Evolutionary conservation across 78 protist species (phyloP).

Genomic region (Monosiga brevicollis): DNA sequence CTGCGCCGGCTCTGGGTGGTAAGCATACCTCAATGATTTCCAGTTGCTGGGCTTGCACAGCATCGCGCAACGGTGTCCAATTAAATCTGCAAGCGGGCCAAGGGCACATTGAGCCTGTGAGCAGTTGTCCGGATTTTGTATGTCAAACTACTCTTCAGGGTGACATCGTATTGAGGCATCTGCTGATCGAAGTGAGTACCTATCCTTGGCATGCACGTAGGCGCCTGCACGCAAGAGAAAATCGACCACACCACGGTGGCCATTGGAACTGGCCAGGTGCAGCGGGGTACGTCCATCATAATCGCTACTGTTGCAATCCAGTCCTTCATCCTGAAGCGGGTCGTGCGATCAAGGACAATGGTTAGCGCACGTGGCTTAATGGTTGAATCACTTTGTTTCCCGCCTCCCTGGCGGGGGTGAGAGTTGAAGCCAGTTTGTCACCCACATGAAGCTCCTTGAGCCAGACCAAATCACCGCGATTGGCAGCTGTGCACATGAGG

Average conservation of each 20-base stretch:
- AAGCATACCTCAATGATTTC: background rate
- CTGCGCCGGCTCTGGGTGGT: background rate
- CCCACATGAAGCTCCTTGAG: background rate
- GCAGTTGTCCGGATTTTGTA: background rate
- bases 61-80: background rate
- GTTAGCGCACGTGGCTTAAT: background rate
- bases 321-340: background rate
- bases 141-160: background rate
- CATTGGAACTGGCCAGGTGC: background rate
- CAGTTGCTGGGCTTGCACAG: background rate
- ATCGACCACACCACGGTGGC: background rate
- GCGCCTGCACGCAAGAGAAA: background rate
- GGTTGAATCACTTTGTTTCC: too few relatives aligned
- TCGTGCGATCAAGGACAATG: background rate
- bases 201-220: background rate
- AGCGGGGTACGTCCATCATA: background rate
- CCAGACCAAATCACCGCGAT: background rate
- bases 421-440: background rate
- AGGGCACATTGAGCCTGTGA: background rate
- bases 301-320: background rate
- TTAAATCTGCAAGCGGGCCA: background rate
- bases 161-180: background rate
- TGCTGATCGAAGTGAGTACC: background rate
- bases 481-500: background rate
- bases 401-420: too few relatives aligned